Conservation (phyloP, 495 filamentous ascomycete genomes). For the Neurospora sp. region DNA sequence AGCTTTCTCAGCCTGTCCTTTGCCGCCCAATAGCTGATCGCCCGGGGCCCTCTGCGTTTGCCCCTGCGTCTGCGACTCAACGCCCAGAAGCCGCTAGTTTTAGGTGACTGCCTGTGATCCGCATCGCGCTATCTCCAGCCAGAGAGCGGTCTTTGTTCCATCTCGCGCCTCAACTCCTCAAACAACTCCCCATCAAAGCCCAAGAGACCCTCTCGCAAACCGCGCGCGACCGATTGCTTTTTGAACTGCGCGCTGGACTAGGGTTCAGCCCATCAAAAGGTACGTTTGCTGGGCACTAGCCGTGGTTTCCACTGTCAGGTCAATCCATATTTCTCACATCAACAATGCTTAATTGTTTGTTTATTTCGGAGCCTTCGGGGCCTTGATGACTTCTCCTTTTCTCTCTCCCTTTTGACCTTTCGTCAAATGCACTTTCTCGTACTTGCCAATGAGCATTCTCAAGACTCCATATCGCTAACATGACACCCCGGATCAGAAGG, state of each 20-base stretch:
- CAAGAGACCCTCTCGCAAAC: not conserved
- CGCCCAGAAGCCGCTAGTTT: not conserved
- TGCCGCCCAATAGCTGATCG: not conserved
- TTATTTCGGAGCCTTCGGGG: not conserved
- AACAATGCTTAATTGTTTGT: not conserved
- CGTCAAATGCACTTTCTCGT: not conserved
- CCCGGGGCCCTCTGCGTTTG: not conserved
- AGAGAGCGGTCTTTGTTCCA: not conserved
- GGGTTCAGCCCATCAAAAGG: not conserved
- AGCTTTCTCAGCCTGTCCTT: not conserved
- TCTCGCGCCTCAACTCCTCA: not conserved
- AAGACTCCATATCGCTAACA: conserved; percentile 26
- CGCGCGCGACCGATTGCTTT: not conserved
- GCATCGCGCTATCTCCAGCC: not conserved
- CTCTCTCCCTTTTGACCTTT: not conserved
- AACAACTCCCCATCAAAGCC: not conserved
- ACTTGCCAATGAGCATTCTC: not conserved
- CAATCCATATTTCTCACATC: not conserved
- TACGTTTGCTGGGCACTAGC: not conserved
- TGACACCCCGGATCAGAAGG: conserved; percentile 22
- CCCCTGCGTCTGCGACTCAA: not conserved
- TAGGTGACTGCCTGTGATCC: not conserved
- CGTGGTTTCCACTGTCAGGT: not conserved
- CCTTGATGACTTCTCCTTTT: not conserved
- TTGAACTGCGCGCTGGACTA: not conserved